Base-by-base conservation (phyloP, 2,329 filamentous ascomycete genomes). In the Colletotrichum liaoningense region DNA sequence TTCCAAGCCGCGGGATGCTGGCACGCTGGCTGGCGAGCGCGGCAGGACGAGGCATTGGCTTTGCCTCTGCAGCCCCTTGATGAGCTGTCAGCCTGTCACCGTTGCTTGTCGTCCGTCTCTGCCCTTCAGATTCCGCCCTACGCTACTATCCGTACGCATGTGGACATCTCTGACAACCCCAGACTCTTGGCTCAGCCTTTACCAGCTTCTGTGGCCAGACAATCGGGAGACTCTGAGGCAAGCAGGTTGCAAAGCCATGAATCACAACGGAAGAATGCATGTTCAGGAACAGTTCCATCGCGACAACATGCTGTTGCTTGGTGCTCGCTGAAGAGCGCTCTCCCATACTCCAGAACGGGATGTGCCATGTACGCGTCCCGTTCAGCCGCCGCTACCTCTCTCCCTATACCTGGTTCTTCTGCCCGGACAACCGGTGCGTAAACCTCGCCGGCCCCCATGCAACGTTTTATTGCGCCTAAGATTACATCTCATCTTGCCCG, bases 401-500 rank as follows among this genome's bases (percentile, higher is more conserved):
- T 56, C 56, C 56, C 46, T 26, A 63, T 28, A 35, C 42, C 19
- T 59, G 42, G 55, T 33, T 56, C 26, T 22, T 67, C 49, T 71
- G 63, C 46, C 56, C 35, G 46, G 63, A 67, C 69, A 67, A 55
- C 33, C 60, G 33, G 33, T 52, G 38, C 66, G 66, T 59, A 73
- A 35, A 60, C 65, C 59, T 69, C 59, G 55, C 60, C 42, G n/a
- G 46, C 67, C 38, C 70, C 71, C 71, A 73, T 71, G 71, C 62
- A 22, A 28, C 56, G 71, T 71, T 71, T 69, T 63, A 69, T 73
- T 73, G 70, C 70, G 9, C 35, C 59, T 73, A 57, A 73, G 58
- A 73, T 73, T 73, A 57, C 60, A 22, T 62, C 67, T 73, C 71
- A 57, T 71, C 71, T 73, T 56, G 59, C 26, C 56, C 58, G 70